phyloP scores from a whole-genome alignment of 192 early-diverging fungal genomes.

The Coemansia umbellata region DNA sequence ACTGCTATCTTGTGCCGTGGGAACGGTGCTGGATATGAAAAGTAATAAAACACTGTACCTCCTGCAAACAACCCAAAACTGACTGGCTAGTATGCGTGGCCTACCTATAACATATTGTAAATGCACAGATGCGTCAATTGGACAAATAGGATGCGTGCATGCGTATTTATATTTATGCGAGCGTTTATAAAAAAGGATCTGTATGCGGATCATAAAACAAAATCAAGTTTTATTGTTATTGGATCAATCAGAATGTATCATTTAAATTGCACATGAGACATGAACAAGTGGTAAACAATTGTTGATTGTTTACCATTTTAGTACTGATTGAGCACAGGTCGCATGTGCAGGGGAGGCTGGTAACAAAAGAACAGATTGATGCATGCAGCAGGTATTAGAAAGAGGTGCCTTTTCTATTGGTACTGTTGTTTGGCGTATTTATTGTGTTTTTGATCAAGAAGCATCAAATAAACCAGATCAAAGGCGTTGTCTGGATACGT shows the following conservation, averaged over 20 bases:
- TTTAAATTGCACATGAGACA: neutral
- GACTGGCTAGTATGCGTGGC: neutral
- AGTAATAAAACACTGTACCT: too few species aligned
- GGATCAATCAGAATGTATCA: neutral
- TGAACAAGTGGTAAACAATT: neutral
- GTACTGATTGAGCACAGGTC: neutral
- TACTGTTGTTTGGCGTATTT: neutral
- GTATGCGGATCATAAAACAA: neutral
- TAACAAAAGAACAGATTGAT: neutral
- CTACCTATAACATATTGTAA: neutral
- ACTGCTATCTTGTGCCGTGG: too few species aligned
- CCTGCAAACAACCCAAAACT: too few species aligned
- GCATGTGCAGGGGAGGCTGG: slow-evolving; percentile 1
- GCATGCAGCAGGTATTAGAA: slow-evolving; percentile 3
- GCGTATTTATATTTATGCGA: too few species aligned
- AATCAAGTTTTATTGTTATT: neutral
- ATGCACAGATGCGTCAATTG: neutral
- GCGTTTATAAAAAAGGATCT: too few species aligned
- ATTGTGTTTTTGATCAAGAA: too few species aligned
- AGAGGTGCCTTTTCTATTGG: too few species aligned
- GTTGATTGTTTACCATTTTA: slow-evolving; percentile 7
- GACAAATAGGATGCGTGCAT: neutral
- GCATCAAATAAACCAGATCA: too few species aligned
- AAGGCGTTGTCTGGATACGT: too few species aligned
- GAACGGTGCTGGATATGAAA: too few species aligned